These are phyloP conservation scores for Plenodomus tracheiphilus DNA, from an alignment of 2,329 filamentous ascomycete species.

Conservation along the genomic window DNA sequence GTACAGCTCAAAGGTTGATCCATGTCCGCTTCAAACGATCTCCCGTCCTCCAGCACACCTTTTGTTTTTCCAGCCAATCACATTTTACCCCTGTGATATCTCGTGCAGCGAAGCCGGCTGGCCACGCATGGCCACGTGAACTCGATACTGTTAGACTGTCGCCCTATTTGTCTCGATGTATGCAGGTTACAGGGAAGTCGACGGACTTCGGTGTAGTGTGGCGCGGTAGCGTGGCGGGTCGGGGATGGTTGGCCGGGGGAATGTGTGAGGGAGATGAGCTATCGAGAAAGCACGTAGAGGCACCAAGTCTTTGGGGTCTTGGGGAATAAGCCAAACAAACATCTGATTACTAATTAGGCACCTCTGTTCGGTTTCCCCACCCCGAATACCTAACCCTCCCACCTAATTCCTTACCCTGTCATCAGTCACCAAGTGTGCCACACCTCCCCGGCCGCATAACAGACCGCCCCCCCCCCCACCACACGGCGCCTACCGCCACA, in stretches of 20 bases:
- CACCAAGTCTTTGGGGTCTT: no score
- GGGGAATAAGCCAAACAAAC: no score
- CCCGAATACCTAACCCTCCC: no score
- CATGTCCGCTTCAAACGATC: slow-evolving; percentile 19
- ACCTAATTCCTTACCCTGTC: background rate
- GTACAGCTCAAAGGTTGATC: slow-evolving; percentile 25
- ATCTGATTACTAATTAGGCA: no score
- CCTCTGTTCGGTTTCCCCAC: no score
- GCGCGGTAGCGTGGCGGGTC: background rate
- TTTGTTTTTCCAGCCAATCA: background rate
- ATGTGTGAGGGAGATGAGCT: background rate
- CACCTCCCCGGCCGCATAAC: slow-evolving; percentile 11
- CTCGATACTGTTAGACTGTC: background rate
- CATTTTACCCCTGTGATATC: background rate
- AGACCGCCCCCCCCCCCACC: slow-evolving; percentile 7
- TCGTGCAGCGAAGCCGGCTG: background rate
- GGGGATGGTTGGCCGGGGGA: background rate
- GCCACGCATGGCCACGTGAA: background rate
- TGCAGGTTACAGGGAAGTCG: background rate
- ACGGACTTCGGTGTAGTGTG: background rate
- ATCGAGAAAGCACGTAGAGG: no score
- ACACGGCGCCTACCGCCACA: slow-evolving; percentile 1
- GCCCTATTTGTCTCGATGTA: background rate
- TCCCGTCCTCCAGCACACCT: background rate
- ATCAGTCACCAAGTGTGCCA: background rate